Base-by-base conservation (phyloP, 495 filamentous ascomycete genomes). In the Cryomyces antarcticus region DNA sequence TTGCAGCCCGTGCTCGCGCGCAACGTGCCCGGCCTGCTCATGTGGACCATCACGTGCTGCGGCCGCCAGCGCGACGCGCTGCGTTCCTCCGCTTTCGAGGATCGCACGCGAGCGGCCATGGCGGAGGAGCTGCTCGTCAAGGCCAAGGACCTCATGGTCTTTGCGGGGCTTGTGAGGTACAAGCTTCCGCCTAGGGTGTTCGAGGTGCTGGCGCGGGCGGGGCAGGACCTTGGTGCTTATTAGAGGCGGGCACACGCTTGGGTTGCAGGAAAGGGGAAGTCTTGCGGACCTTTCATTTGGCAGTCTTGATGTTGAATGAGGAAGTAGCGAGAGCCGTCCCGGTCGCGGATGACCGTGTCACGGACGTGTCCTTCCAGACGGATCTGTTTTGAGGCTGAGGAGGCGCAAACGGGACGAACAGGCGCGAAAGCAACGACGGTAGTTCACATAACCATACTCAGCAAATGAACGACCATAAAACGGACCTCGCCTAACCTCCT, bases 151-250 rank as follows among this genome's bases (percentile, higher is more conserved):
- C 57, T 93, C 44, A 92, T 88, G 68, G 76, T 92, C 31, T 97
- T 94, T 64, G 88, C 88, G 10, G 87, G 89, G 28, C 77, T 93
- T 69, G 72, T 97, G 52, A 77, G 83, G 56, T 97, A 93, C 60
- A 76, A 87, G 46, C 66, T 95, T 49, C 71, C 75, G 7, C 70
- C 74, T 28, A 67, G 70, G 51, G 69, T 93, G 31, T 84, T 83
- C 61, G 86, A 93, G 63, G 78, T 72, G 41, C 60, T 95, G 52
- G 84, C 82, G 47, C 67, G 73, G 52, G 81, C 76, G 28, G 82
- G 77, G 33, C 71, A 76, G 38, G 82, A 89, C 42, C 67, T 72
- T 46, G 75, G 73, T 3, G 71, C 63, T 9, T 75, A 67, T 52
- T 75, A 11, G 38, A 39, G 38, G 17, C 17, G 17, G 1, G 2